phyloP scores from a whole-genome alignment of 2,329 filamentous ascomycete genomes.

The Neonectria faginata region DNA sequence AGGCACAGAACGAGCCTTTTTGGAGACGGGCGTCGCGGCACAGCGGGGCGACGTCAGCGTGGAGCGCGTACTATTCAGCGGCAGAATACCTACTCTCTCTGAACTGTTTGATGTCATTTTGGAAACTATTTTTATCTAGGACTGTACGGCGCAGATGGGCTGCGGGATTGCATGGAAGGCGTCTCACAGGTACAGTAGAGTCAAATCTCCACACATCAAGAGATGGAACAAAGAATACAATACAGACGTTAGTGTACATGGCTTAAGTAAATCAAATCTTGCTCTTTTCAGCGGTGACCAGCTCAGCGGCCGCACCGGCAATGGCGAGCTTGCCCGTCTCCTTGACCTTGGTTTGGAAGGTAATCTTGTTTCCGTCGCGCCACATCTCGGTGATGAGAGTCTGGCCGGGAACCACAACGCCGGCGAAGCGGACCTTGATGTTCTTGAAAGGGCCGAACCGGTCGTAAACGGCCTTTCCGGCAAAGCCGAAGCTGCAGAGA shows the following conservation, averaged over 20 bases:
- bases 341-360: conserved; percentile 90
- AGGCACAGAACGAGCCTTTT: conserved; percentile 65
- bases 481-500: conserved; percentile 93
- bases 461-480: conserved; percentile 89
- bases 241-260: conserved; percentile 44
- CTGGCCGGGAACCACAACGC: conserved; percentile 86
- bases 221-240: conserved; percentile 40
- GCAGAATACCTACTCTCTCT: conserved; percentile 53
- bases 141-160: conserved; percentile 28
- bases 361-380: conserved; percentile 82
- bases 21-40: conserved; percentile 64
- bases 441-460: conserved; percentile 87
- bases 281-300: conserved; percentile 58
- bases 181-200: conserved; percentile 29
- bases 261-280: conserved; percentile 45
- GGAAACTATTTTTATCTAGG: conserved; percentile 57
- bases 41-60: conserved; percentile 45
- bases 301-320: conserved; percentile 81
- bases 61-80: conserved; percentile 49
- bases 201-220: conserved; percentile 23
- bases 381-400: conserved; percentile 96
- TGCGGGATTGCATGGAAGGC: conserved; percentile 32
- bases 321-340: conserved; percentile 94
- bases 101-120: conserved; percentile 61
- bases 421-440: conserved; percentile 92